phyloP scores from a whole-genome alignment of 306 rosid genomes.

The Trifolium pratense region DNA sequence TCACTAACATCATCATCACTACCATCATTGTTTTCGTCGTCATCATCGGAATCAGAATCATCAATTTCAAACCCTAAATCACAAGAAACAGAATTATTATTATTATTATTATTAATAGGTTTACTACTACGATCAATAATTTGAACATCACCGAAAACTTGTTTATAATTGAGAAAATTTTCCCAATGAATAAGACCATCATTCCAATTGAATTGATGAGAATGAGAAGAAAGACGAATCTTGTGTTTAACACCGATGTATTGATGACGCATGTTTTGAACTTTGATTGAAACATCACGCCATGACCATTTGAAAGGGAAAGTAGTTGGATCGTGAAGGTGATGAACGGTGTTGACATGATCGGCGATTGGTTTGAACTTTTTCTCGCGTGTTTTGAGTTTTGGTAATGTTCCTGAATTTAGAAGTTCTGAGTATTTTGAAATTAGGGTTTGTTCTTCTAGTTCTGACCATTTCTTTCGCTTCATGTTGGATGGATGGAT shows the following conservation, averaged over 20 bases:
- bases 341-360: constrained; percentile 76
- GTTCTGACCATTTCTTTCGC: constrained; percentile 97
- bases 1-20: constrained; percentile 39
- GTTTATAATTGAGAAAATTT: constrained; percentile 80
- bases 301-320: constrained; percentile 95
- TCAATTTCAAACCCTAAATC: constrained; percentile 65
- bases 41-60: constrained; percentile 32
- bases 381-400: constrained; percentile 95
- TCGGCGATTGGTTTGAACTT: constrained; percentile 95
- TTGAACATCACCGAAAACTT: constrained; percentile 84
- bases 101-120: not conserved
- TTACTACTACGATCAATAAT: constrained; percentile 12
- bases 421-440: constrained; percentile 76
- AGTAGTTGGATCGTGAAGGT: constrained; percentile 61
- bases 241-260: constrained; percentile 94
- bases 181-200: constrained; percentile 93
- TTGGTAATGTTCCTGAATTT: constrained; percentile 63
- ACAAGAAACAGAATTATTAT: not conserved
- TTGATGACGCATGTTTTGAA: constrained; percentile 98
- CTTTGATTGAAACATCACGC: constrained; percentile 98
- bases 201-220: constrained; percentile 77
- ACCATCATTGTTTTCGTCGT: constrained; percentile 34
- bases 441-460: constrained; percentile 81
- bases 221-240: constrained; percentile 51
- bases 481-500: constrained; percentile 46